Base-by-base conservation (phyloP, 495 filamentous ascomycete species). In the Aspergillus bertholletiae region DNA sequence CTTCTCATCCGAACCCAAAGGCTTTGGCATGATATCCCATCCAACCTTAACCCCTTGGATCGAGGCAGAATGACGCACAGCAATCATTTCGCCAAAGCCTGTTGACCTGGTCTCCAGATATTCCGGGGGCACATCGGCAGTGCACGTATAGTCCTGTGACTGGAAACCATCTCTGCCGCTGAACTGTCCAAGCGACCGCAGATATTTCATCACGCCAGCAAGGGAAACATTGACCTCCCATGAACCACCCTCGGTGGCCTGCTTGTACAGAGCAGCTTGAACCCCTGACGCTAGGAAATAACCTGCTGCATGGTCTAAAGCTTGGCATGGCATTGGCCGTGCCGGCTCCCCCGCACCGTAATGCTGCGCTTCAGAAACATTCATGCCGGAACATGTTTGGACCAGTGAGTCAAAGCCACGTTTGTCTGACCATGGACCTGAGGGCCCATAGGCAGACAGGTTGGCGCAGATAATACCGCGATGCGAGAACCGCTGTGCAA, bases 301-400 rank as follows among this genome's bases (percentile, higher is more conserved):
- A 2, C 73, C 85, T 4, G 84, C 84, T 11, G 83, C 80, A 64
- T 89, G 87, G 63, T 88, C 86, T 15, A 81, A 83, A 4, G 57
- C 62, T 45, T 68, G 62, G 44, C 62, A 68, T 15, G 62, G 72
- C 69, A 84, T 86, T 18, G 84, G 83, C 56, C 87, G 87, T 0
- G 84, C 83, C 54, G 80, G 77, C n/a, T 73, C 60, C 7, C 84
- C 85, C 56, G 85, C 82, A 7, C 77, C 78, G 76, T 80, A 86
- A 64, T 63, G 62, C 39, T 65, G 50, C 1, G 65, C 65, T 27
- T 65, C 65, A 1, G 62, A 65, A 2, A 68, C 64, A 9, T 84
- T 84, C 30, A 87, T 76, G 1, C 84, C 82, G 18, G 71, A 78
- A 23, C 75, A 73, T 43, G 74, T 74, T 18, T 77, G 74, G 18